Base-by-base conservation (phyloP, 129 eudicot species). In the Centaurea solstitialis region DNA sequence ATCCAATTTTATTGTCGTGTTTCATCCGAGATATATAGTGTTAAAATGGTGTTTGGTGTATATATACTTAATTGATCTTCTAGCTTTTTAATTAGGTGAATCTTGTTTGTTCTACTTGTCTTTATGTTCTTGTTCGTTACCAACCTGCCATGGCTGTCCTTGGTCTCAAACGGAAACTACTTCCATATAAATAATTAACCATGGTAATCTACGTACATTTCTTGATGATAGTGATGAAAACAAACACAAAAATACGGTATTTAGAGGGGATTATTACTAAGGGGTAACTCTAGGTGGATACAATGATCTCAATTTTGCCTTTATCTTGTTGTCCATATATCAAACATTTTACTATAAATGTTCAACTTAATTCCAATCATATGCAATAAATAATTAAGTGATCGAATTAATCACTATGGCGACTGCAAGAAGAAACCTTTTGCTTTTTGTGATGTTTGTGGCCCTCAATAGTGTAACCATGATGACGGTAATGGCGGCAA, bases 121-220 rank as follows among this genome's bases (percentile, higher is more conserved):
- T 33, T 33, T 22, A 39, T 39, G 23, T 71, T 22, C 24, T 53
- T 77, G 81, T 67, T 40, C 28, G 1, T 67, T 66, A 66, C 74
- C 74, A 66, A 77, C 66, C 43, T 23, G 66, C 45, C 68, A 78
- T 23, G 33, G 24, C 28, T 33, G 4, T 33, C 37, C 37, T 33
- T 67, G 47, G 43, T 57, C 74, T 77, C 18, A 35, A 78, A 67
- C 64, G 50, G 10, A 35, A 78, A 67, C 72, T 79, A 79, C 28
- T 53, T 79, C 23, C 38, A 70, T 70, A 41, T 41, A 61, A n/a
- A n/a, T n/a, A n/a, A n/a, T n/a, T 53, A 43, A 7, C 37, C 80
- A 75, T 75, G 71, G 80, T 82, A 82, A 82, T 75, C 37, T 68
- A 75, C 81, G 72, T 82, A 38, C 50, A 47, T 75, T 35, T 68